Base-by-base conservation (phyloP, 2,329 filamentous ascomycete genomes). In the Cordyceps militaris region DNA sequence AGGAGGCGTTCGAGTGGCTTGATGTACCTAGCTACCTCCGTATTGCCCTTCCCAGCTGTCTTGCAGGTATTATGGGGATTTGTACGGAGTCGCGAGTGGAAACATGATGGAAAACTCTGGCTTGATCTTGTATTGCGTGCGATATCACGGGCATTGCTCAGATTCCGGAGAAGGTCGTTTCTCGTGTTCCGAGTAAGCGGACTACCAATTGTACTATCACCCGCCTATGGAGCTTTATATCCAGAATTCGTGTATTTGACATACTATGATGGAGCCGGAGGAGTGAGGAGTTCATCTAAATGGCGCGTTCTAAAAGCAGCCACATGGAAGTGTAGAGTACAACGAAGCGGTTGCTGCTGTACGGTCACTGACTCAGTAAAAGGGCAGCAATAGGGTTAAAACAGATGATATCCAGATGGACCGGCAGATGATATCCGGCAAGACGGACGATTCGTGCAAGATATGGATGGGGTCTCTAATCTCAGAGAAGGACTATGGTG, bases 1-100 rank as follows among this genome's bases (percentile, higher is more conserved):
- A 21, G 40, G 53, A 48, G 53, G 53, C 53, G 32, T 40, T 14
- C 4, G 21, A 56, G 32, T 56, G 43, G 53, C 43, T 56, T 56
- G 53, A 48, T 56, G 30, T n/a, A 38, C 30, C 28, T 21, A 46
- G 14, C 19, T 47, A n/a, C 16, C 42, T 48, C 30, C 43, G 24
- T 56, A 36, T 38, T 48, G 16, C 32, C 21, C 30, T 36, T 44
- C 36, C 51, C 16, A 36, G 26, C 8, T 38, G 14, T 30, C 23
- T 36, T 52, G 49, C 49, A 30, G 10, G 24, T 46, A 47, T 8
- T 46, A 47, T 24, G 30, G 30, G 42, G 28, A 44, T 46, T 19
- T 11, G 1, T 11, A 36, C 21, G 30, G 19, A 55, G 52, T 46
- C 28, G 28, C 6, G 21, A 36, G 40, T 46, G 52, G 42, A 36